Base-by-base conservation (phyloP, 73 alveolate species). In the Paramecium primaurelia region DNA sequence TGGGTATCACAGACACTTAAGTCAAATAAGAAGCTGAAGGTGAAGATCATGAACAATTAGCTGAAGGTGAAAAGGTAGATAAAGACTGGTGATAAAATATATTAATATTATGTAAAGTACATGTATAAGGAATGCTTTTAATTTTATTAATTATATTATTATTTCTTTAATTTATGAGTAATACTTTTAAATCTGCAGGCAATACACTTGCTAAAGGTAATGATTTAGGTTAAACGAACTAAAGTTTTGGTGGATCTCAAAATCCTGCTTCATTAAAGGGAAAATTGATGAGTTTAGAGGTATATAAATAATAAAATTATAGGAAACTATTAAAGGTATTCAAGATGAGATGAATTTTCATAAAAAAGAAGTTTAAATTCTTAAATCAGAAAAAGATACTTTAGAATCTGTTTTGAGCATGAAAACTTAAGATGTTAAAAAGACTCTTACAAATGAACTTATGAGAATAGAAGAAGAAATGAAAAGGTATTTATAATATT, bases 401-500 rank as follows among this genome's bases (percentile, higher is more conserved):
- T 96, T 97, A 64, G 98, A 98, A 92, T 89, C 94, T 20, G 99
- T 97, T 45, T 93, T 98, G 64, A 97, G 97, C 34, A 97, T 97
- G 98, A 98, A 98, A 92, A 97, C 99, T 32, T 92, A 96, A 71
- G 99, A 98, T 95, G 99, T 97, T 71, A 94, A 98, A 83, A 98
- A 54, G 69, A 54, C 69, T 54, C 69, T 54, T 54, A 54, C 69
- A 18, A 54, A 96, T 83, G 99, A 98, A 94, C 94, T 98, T 73
- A 94, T 94, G 92, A 96, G 98, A 83, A 99, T 98, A 18, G 99
- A 98, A 87, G 99, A 97, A 54, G 99, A 97, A 86, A 97, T 97
- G 99, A 98, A 97, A 89, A 93, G 99, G 91, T 54, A 25, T 80
- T 1, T 6, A 38, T 1, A 18, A 80, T 45, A 20, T 47, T 11